These are phyloP conservation scores for Aspergillus ostianus DNA, from an alignment of 495 filamentous ascomycete species.

Conservation along the genomic window DNA sequence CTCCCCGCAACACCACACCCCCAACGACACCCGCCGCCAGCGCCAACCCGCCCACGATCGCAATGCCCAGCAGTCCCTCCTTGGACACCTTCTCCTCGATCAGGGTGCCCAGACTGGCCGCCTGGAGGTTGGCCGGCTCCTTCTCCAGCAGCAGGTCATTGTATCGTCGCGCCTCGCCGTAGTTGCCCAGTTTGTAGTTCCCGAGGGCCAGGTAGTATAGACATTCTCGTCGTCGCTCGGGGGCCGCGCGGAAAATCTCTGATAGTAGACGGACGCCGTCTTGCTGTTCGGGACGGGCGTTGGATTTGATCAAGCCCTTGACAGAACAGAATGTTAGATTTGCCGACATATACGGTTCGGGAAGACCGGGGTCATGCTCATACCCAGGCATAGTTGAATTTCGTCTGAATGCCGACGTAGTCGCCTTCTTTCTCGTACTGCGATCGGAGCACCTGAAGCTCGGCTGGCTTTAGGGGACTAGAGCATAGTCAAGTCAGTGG, in stretches of 20 bases:
- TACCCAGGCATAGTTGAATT: slow-evolving; percentile 99
- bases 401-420: slow-evolving; percentile 95
- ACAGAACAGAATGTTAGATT: neutral
- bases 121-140: slow-evolving; percentile 87
- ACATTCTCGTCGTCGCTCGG: slow-evolving; percentile 91
- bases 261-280: slow-evolving; percentile 90
- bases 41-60: slow-evolving; percentile 93
- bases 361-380: slow-evolving; percentile 9
- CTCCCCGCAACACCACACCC: slow-evolving; percentile 73
- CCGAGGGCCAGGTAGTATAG: slow-evolving; percentile 96
- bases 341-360: neutral
- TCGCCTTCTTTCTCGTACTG: slow-evolving; percentile 97
- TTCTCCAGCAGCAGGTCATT: slow-evolving; percentile 88
- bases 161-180: slow-evolving; percentile 87
- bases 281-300: slow-evolving; percentile 80
- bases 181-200: slow-evolving; percentile 98
- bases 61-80: slow-evolving; percentile 91
- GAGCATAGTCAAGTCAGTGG: neutral
- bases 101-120: slow-evolving; percentile 73
- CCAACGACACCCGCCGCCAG: slow-evolving; percentile 92
- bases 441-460: slow-evolving; percentile 84
- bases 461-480: slow-evolving; percentile 82
- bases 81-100: slow-evolving; percentile 96
- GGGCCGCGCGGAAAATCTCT: slow-evolving; percentile 91
- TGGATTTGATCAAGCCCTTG: slow-evolving; percentile 93